These are phyloP conservation scores for Rhynchosporium secalis DNA, from an alignment of 2,329 filamentous ascomycete species.

Conservation along the genomic window DNA sequence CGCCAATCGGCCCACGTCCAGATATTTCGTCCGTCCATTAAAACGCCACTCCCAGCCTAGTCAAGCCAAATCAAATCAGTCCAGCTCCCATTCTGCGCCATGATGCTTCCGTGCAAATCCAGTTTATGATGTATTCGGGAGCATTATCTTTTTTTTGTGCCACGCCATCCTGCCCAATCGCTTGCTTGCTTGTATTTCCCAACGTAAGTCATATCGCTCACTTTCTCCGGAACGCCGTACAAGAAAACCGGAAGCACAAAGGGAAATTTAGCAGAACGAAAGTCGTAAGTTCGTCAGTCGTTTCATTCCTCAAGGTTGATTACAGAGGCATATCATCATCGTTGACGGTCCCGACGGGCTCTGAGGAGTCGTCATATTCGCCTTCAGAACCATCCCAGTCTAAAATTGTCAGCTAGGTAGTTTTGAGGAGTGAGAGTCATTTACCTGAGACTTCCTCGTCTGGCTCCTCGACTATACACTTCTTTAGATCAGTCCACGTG, in stretches of 20 bases:
- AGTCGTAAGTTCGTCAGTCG: constrained; percentile 17
- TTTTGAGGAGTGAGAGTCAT: constrained; percentile 8
- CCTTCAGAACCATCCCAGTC: constrained; percentile 41
- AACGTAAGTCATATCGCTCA: constrained; percentile 2
- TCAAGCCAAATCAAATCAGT: background rate
- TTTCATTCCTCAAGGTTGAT: background rate
- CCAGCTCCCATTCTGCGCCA: constrained; percentile 13
- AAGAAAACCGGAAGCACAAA: constrained; percentile 15
- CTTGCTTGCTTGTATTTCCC: constrained; percentile 1
- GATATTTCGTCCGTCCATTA: background rate
- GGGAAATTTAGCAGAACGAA: constrained; percentile 2
- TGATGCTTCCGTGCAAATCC: constrained; percentile 10
- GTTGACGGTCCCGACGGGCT: constrained; percentile 52
- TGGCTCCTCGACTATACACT: constrained; percentile 40
- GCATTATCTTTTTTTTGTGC: constrained; percentile 9
- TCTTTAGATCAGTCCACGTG: constrained; percentile 35
- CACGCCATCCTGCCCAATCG: constrained; percentile 11
- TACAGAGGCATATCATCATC: constrained; percentile 10
- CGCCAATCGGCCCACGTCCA: background rate
- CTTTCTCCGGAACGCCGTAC: constrained; percentile 16
- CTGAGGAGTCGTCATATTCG: constrained; percentile 51
- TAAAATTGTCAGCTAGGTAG: constrained; percentile 20
- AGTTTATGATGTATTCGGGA: constrained; percentile 17
- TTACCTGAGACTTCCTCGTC: constrained; percentile 44
- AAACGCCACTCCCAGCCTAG: background rate